These are phyloP conservation scores for Tuber calosporum DNA, from an alignment of 495 filamentous ascomycete species.

Conservation along the genomic window DNA sequence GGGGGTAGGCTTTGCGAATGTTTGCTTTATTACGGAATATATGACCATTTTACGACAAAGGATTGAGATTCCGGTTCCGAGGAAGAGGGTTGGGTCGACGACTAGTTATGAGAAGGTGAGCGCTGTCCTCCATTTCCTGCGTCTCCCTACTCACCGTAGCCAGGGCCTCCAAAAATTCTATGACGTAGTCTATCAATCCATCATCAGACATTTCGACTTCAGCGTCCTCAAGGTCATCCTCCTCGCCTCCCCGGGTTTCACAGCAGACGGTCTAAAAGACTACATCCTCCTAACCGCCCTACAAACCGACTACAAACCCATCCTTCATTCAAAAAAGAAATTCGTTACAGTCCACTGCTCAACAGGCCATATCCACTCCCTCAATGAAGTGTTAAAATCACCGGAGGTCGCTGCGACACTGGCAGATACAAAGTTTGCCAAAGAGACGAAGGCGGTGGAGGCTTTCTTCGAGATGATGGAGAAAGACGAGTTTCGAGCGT, in stretches of 20 bases:
- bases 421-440: slow-evolving; percentile 75
- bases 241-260: slow-evolving; percentile 82
- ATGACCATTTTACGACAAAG: slow-evolving; percentile 82
- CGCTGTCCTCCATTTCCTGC: background rate
- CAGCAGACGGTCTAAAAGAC: slow-evolving; percentile 69
- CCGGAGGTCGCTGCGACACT: slow-evolving; percentile 67
- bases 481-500: slow-evolving; percentile 81
- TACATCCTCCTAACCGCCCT: slow-evolving; percentile 69
- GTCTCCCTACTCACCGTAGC: background rate
- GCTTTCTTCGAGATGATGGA: slow-evolving; percentile 70
- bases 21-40: slow-evolving; percentile 86
- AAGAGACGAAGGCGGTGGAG: slow-evolving; percentile 80
- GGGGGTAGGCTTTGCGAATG: slow-evolving; percentile 58
- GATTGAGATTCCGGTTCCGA: slow-evolving; percentile 74
- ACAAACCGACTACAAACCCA: slow-evolving; percentile 56
- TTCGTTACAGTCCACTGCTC: slow-evolving; percentile 75
- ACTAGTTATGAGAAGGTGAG: slow-evolving; percentile 59
- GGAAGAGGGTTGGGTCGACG: slow-evolving; percentile 58
- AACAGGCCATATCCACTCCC: slow-evolving; percentile 72
- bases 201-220: slow-evolving; percentile 73
- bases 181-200: slow-evolving; percentile 64
- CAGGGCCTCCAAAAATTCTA: slow-evolving; percentile 74
- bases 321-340: slow-evolving; percentile 55
- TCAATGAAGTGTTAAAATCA: slow-evolving; percentile 77
- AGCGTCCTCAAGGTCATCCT: slow-evolving; percentile 62